Base-by-base conservation (phyloP, 768 basidiomycete species). In the Boletus rufocinnamomeus region DNA sequence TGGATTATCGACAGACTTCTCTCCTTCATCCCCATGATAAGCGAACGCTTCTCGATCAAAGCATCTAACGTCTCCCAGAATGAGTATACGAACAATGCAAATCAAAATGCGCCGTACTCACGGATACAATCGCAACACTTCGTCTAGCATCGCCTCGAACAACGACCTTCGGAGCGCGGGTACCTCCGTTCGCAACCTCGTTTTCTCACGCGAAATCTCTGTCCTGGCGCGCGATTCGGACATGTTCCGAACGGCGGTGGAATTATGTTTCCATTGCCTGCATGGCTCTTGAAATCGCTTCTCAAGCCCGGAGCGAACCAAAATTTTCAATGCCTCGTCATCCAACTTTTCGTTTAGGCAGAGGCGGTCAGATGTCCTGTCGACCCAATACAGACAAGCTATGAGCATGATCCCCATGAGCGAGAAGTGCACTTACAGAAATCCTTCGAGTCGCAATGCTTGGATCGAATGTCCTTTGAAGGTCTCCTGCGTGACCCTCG, bases 301-400 rank as follows among this genome's bases (percentile, higher is more conserved):
- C 8, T 56, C 45, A 0, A 79, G 68, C 1, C 76, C 79, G 2
- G 50, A 37, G 16, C 19, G 40, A 23, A 73, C 49, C 6, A 80
- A 61, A 0, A 73, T 69, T 7, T 37, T 57, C 0, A 79, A 4
- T 0, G 66, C 65, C 0, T 69, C 65, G 2, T 69, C 70, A 7
- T 64, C 60, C 19, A 76, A 23, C 4, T 60, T 52, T 19, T 70
- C 63, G 2, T 25, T 61, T 19, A 78, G 8, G 9, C 54, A 46
- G 17, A 78, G 55, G 14, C 53, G 51, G 41, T 72, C 72, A 0
- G 49, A 60, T 13, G 21, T 16, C 38, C 75, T 76, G 13, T 14
- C 19, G 14, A 44, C 2, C 21, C 7, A 19, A 28, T 11, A 7
- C 17, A 16, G n/a, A 23, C 16, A n/a, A 41, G 17, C 30, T 1